Evolutionary conservation across 192 early-diverging fungal genomes (phyloP), one percentile per base, ranked within the genome.

Genomic region (Linnemannia zychae): DNA sequence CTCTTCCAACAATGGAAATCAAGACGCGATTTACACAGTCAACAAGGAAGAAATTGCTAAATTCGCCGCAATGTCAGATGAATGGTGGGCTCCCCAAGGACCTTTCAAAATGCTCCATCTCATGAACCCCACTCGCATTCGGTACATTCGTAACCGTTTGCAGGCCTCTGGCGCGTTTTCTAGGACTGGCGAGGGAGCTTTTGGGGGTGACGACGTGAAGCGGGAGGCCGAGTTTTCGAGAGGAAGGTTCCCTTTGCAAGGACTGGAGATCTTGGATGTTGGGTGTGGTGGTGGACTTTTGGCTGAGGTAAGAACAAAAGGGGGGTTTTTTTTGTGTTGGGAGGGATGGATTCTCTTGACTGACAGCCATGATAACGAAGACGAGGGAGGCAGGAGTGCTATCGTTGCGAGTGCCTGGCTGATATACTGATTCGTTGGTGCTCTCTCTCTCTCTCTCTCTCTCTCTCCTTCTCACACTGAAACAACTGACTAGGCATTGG

Each of bases 241-340:
- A 16, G 53, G 60, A 15, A 34, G 81, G 28, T 82, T 79, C 44
- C 91, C 90, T 7, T 88, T 97, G 48, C 77, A 82, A 28, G 93
- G 93, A 0, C 60, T 93, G 57, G 57, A 84, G 12, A 92, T 96
- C 48, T 84, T 98, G 15, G 98, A 99, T 88, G 93, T 99, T 16
- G 98, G 98, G 2, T 97, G 98, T 86, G 98, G 98, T 34, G 98
- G 97, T 40, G 98, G 98, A 7, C 78, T 99, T 40, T 90, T 98
- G 46, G 90, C 94, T 0, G 97, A 99, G 93, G 92, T 94, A 88
- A 48, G 13, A n/a, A n/a, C n/a, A n/a, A n/a, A n/a, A n/a, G n/a
- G n/a, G n/a, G n/a, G n/a, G n/a, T n/a, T n/a, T n/a, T n/a, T n/a
- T n/a, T n/a, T n/a, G n/a, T n/a, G n/a, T n/a, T n/a, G n/a, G n/a